Base-by-base conservation (phyloP, 2,329 filamentous ascomycete species). In the Colletotrichum orchidophilum region DNA sequence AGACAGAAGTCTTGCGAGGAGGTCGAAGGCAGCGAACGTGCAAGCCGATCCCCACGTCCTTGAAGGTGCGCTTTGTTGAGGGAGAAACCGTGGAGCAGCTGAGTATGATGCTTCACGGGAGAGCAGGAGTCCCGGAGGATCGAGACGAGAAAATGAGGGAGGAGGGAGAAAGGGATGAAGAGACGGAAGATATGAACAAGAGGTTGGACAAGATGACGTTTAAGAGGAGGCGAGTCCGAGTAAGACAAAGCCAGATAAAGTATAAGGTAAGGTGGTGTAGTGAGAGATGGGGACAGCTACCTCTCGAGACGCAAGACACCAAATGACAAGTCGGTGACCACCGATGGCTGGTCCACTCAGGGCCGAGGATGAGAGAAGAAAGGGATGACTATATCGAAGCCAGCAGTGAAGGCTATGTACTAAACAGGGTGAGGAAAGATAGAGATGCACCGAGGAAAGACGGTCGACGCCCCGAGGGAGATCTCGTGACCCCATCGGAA, bases 401-500 rank as follows among this genome's bases (percentile, higher is more conserved):
- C 39, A 58, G 61, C 18, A 29, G 42, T 24, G 15, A 29, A 12
- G 29, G 53, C 29, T 61, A 70, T 62, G 67, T 58, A 70, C 55
- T 31, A 61, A 70, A 70, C 29, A 58, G 63, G 35, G 35, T 54
- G 49, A 63, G 24, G 31, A 31, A 29, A 33, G 27, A 26, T n/a
- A 52, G 61, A 27, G 66, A 61, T 66, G 49, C 46, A 60, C 21
- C 26, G 54, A 66, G 49, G 2, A 26, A 21, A 39, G 26, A 50
- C 63, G 63, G 55, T 52, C 57, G 27, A 57, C 68, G 65, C 55
- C 63, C 50, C 52, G 52, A 71, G 66, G 27, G 39, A 55, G 63
- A 50, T 46, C 68, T 55, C 50, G 59, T 71, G 68, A 71, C 63
- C 57, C 39, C 55, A 58, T 71, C 63, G 68, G 68, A 71, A 61